phyloP scores from a whole-genome alignment of 306 rosid species.

The Comarum palustre region DNA sequence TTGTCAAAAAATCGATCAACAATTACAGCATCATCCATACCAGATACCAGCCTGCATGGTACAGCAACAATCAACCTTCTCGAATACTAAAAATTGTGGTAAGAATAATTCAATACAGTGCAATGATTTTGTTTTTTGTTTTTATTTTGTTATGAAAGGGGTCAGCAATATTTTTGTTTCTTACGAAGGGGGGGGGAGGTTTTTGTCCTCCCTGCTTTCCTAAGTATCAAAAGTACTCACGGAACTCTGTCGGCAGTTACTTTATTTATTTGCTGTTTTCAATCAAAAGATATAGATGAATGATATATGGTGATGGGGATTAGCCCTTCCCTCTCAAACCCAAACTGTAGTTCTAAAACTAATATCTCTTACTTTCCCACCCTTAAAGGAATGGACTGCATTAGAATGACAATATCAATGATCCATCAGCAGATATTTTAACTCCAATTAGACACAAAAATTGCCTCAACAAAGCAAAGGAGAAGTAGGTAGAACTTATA shows the following conservation, averaged over 20 bases:
- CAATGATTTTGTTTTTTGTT: neutral
- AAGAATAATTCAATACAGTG: neutral
- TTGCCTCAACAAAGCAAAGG: neutral
- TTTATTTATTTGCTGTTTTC: neutral
- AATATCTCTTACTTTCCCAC: neutral
- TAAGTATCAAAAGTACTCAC: neutral
- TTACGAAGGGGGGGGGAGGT: neutral
- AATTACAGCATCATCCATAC: constrained; percentile 57
- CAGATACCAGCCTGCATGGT: constrained; percentile 62
- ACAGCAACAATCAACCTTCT: neutral
- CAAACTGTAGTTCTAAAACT: neutral
- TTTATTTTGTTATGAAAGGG: neutral
- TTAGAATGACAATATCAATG: neutral
- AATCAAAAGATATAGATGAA: neutral
- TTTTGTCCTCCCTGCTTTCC: neutral
- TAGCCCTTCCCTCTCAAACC: neutral
- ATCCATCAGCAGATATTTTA: neutral
- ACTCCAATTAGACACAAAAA: constrained; percentile 12
- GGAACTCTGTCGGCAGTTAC: neutral
- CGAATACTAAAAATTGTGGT: neutral
- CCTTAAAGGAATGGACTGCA: neutral
- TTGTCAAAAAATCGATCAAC: constrained; percentile 84
- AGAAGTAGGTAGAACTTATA: neutral
- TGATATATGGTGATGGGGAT: neutral
- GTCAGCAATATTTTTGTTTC: neutral